Base-by-base conservation (phyloP, 306 rosid species). In the Corylus avellana region DNA sequence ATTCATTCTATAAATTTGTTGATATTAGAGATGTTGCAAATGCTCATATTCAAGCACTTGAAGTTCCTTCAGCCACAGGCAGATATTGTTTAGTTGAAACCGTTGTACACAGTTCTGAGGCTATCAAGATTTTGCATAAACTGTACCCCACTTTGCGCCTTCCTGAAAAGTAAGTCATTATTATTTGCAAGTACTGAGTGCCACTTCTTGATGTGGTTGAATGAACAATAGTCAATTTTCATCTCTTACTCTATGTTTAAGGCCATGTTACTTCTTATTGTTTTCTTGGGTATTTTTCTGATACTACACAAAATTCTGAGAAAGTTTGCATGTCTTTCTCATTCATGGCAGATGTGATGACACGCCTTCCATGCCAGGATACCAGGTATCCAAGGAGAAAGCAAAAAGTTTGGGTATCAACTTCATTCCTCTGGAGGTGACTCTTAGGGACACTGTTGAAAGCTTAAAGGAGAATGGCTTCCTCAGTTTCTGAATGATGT, bases 21-120 rank as follows among this genome's bases (percentile, higher is more conserved):
- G 69, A 92, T 44, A 92, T 94, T 47, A 94, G 88, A 82, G 96
- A 94, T 81, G 98, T 92, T 56, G 94, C 92, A 46, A 74, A 83
- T 3, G 96, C 98, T 9, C 98, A 94, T 76, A 84, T 92, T 81
- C 82, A 47, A 64, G 97, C 97, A 12, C 92, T 76, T 88, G 97
- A 94, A 88, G 86, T 78, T 77, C 85, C 94, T 83, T 88, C 97
- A 29, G 94, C 98, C 4, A 80, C 59, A 59, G 94, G 98, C 74
- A 83, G 98, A 82, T 88, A 89, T 76, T 87, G 87, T 62, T 46
- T 92, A 86, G 82, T 73, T 58, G 92, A 85, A 79, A 84, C 77
- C 66, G 92, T 91, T 67, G 4, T 55, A 50, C 91, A 90, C 83
- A 66, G 3, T 79, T 86, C 97, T 3, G 94, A 87, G 68, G 35